Evolutionary conservation across 1,284 basidiomycete genomes (phyloP), one percentile per base, ranked within the genome.

Genomic region (Sanghuangporus sanghuang): DNA sequence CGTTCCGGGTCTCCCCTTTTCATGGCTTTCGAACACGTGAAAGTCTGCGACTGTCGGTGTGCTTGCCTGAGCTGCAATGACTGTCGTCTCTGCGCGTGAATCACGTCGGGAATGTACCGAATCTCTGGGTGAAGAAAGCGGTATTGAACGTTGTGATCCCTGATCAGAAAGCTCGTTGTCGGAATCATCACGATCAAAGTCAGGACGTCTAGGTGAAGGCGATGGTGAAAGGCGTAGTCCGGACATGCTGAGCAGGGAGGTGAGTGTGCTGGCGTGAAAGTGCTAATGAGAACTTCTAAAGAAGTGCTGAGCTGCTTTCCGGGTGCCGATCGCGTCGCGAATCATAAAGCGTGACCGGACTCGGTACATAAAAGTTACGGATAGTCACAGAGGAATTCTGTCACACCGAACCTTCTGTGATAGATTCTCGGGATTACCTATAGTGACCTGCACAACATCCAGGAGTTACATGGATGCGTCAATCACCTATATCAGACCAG

Each of bases 71-170:
- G 44, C 52, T 53, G 44, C 44, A 59, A 55, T 49, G 63, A 35
- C 74, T 38, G 42, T 53, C 73, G 72, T 59, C 74, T 68, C 61
- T 71, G 73, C 58, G 72, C 62, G 64, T 68, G 63, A 59, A 68
- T 63, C 64, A 67, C 62, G 36, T 68, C 63, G 3, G 77, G 79
- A 66, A 56, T 78, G 71, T 23, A 77, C 76, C 44, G 85, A 85
- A 64, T 64, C 69, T 32, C 79, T 68, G 39, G 87, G 81, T 2
- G 89, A 89, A 50, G 85, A 86, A 49, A 92, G 83, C 14, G 89
- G 82, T 62, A 92, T 87, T 1, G 89, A 92, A 49, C 81, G 83
- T 67, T 89, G 87, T 6, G 89, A 90, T n/a, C 88, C 88, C n/a
- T 87, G 90, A 69, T 92, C 90, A 64, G 80, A 84, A 67, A 88